A percentile compares a stretch with the other conserved stretches of the same genome.
These are phyloP conservation scores for Leccinum boreale DNA, from an alignment of 768 basidiomycete species.

Conservation along the genomic window DNA sequence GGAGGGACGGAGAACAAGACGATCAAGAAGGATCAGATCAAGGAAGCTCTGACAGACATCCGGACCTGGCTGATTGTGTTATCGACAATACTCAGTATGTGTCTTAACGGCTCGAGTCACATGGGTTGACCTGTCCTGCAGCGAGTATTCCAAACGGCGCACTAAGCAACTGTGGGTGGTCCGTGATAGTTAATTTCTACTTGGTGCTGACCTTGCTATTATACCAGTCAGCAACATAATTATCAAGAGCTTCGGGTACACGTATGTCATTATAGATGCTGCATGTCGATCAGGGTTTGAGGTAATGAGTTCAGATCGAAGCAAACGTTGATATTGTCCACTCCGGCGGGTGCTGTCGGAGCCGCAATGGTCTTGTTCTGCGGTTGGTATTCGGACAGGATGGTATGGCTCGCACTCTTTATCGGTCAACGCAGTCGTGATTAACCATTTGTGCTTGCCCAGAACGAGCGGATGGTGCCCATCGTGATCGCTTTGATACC, in stretches of 20 bases:
- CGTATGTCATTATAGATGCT: conserved; percentile 34
- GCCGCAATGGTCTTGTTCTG: conserved; percentile 48
- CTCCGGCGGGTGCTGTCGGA: conserved; percentile 52
- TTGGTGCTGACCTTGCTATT: not conserved
- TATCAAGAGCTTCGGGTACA: conserved; percentile 62
- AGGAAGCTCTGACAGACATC: conserved; percentile 54
- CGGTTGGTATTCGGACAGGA: conserved; percentile 66
- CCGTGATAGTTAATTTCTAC: not conserved
- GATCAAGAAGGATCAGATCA: conserved; percentile 55
- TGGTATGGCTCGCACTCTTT: conserved; percentile 33
- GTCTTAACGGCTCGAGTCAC: not conserved
- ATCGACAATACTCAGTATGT: conserved; percentile 54
- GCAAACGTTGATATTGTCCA: conserved; percentile 57
- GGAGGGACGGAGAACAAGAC: conserved; percentile 61
- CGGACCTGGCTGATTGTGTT: conserved; percentile 63
- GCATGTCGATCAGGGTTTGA: not conserved
- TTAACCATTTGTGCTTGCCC: not conserved
- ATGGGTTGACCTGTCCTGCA: conserved; percentile 21
- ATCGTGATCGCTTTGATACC: conserved; percentile 57
- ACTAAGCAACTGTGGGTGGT: conserved; percentile 55
- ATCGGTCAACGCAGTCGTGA: not conserved
- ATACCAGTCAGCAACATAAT: conserved; percentile 56
- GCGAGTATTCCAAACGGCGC: conserved; percentile 67
- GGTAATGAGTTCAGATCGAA: conserved; percentile 40
- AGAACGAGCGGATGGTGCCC: conserved; percentile 60